phyloP scores from a whole-genome alignment of 2,329 filamentous ascomycete genomes.

The Thelonectria discophora region DNA sequence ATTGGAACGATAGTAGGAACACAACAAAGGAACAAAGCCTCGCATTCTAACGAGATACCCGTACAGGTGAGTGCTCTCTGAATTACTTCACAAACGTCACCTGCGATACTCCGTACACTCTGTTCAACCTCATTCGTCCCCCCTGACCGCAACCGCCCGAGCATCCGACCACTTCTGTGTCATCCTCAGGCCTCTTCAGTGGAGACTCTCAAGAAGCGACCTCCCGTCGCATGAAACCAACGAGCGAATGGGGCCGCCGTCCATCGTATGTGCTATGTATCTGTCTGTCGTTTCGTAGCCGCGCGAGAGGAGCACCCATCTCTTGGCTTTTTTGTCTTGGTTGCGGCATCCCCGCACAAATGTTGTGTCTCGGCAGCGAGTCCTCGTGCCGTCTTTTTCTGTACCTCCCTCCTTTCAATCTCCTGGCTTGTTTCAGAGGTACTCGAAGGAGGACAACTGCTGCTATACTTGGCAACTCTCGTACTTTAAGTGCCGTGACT shows the following conservation, averaged over 20 bases:
- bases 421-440: too few relatives aligned
- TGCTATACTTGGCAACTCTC: too few relatives aligned
- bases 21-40: neutral
- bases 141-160: neutral
- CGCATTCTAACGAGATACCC: neutral
- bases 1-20: neutral
- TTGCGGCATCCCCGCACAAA: neutral
- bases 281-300: neutral
- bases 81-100: too few relatives aligned
- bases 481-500: neutral
- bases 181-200: slow-evolving; percentile 5
- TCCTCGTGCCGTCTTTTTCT: neutral
- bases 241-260: neutral
- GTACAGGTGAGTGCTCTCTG: too few relatives aligned
- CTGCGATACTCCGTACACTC: too few relatives aligned
- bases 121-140: neutral
- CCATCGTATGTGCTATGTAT: neutral
- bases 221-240: neutral
- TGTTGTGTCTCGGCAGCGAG: neutral
- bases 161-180: slow-evolving; percentile 5
- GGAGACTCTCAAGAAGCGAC: neutral
- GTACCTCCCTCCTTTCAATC: neutral
- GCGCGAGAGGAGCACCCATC: neutral
- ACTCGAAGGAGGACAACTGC: too few relatives aligned
- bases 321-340: neutral